Percentiles rank a stretch among this genome's conserved stretches.
Conservation (phyloP, 2,329 filamentous ascomycete species). For the Kalmusia sp. region DNA sequence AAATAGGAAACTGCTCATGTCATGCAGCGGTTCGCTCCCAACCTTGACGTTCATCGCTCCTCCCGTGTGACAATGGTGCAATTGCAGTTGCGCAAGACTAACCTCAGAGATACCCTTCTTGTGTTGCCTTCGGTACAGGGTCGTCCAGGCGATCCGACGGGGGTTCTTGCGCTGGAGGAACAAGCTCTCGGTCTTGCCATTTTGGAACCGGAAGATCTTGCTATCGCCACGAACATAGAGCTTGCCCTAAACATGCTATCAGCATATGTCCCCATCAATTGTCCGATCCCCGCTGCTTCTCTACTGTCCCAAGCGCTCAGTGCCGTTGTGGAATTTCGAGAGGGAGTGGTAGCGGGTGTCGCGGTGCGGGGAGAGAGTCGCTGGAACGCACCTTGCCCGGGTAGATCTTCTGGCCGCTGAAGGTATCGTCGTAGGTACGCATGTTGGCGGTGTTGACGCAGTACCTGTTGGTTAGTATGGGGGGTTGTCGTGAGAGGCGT, state of each 20-base stretch:
- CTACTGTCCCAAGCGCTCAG: slow-evolving; percentile 23
- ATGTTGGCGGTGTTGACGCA: slow-evolving; percentile 63
- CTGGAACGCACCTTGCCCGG: slow-evolving; percentile 72
- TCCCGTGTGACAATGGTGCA: slow-evolving; percentile 6
- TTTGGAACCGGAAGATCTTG: slow-evolving; percentile 99
- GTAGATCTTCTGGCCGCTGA: slow-evolving; percentile 81
- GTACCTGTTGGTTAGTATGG: slow-evolving; percentile 48
- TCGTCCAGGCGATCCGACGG: slow-evolving; percentile 98
- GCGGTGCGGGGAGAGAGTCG: slow-evolving; percentile 17
- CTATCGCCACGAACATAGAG: slow-evolving; percentile 99
- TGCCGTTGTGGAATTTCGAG: slow-evolving; percentile 31
- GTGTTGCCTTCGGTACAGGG: slow-evolving; percentile 97
- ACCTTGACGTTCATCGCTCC: background rate
- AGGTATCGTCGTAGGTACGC: slow-evolving; percentile 80
- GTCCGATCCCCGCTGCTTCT: slow-evolving; percentile 14
- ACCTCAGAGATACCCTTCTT: slow-evolving; percentile 99
- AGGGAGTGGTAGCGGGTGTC: slow-evolving; percentile 28
- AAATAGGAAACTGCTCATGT: background rate
- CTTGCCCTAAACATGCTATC: slow-evolving; percentile 76
- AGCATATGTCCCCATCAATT: slow-evolving; percentile 28
- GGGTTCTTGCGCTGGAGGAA: slow-evolving; percentile 99
- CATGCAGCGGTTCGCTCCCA: background rate
- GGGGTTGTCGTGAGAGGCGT: slow-evolving; percentile 39
- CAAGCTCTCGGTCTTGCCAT: slow-evolving; percentile 99
- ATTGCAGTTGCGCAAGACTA: slow-evolving; percentile 48